These are phyloP conservation scores for Oidiodendron maius DNA, from an alignment of 495 filamentous ascomycete species.

Conservation along the genomic window DNA sequence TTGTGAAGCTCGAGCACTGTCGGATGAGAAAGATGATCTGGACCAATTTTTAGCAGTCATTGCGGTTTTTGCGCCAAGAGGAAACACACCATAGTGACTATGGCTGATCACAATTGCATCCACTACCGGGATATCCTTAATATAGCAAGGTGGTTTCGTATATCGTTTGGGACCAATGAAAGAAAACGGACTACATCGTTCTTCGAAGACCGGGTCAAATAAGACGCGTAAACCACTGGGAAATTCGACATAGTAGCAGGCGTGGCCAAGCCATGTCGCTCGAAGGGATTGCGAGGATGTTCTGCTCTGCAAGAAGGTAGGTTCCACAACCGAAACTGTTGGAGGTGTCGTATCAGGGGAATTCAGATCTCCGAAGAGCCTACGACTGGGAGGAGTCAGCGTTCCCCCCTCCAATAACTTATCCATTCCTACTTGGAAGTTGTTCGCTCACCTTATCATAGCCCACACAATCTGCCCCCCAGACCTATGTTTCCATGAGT, in stretches of 20 bases:
- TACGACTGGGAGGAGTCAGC: slow-evolving; percentile 38
- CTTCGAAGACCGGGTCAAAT: slow-evolving; percentile 93
- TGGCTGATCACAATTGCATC: slow-evolving; percentile 75
- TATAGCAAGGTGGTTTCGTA: slow-evolving; percentile 70
- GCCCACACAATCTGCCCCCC: neutral
- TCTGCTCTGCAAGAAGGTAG: slow-evolving; percentile 60
- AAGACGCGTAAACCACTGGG: slow-evolving; percentile 81
- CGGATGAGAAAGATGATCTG: slow-evolving; percentile 75
- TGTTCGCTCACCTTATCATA: slow-evolving; percentile 9
- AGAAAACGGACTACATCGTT: slow-evolving; percentile 73
- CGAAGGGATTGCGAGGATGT: slow-evolving; percentile 54
- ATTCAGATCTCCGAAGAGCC: slow-evolving; percentile 51
- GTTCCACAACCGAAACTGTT: slow-evolving; percentile 61
- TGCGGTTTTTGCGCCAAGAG: slow-evolving; percentile 74
- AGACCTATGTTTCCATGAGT: slow-evolving; percentile 28
- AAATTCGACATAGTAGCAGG: slow-evolving; percentile 91
- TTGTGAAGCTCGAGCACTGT: slow-evolving; percentile 65
- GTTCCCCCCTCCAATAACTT: neutral
- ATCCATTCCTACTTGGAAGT: neutral
- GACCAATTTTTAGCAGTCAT: neutral
- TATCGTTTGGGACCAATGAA: slow-evolving; percentile 74
- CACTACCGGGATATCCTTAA: slow-evolving; percentile 74
- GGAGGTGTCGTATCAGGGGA: slow-evolving; percentile 57
- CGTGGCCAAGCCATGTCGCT: slow-evolving; percentile 95
- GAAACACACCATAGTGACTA: slow-evolving; percentile 23